Base-by-base conservation (phyloP, 805 yeast genomes). In the Metschnikowia noctiluminum region DNA sequence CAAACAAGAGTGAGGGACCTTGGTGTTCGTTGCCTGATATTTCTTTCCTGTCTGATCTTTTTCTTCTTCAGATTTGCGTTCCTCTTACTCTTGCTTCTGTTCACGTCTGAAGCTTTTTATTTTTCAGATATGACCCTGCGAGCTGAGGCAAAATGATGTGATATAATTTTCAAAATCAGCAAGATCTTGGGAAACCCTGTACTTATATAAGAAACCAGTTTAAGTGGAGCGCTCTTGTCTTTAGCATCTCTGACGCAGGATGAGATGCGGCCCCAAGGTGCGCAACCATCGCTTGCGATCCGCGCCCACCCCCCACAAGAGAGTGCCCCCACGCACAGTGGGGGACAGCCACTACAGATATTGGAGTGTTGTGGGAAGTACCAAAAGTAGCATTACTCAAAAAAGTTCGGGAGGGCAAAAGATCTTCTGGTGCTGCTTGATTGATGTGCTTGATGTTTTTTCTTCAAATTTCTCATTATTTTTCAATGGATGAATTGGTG, bases 261-360 rank as follows among this genome's bases (percentile, higher is more conserved):
- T 10, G 12, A 30, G 32, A 30, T 30, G 12, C 12, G 32, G 32
- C 32, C 10, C 11, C 5, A 5, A 21, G 21, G 21, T 21, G 21
- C 21, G 21, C 21, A 21, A 21, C 21, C 4, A 21, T 21, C 21
- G 21, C 21, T 10, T 31, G 34, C 34, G 34, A 13, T 13, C 13
- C 34, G 34, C 34, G 34, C 34, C 34, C 34, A 3, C 34, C 34
- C 34, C 34, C 34, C 34, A 31, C 34, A 31, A 11, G 11, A 31
- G 3, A 35, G 42, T 13, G 42, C 42, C 42, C 42, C 42, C 42
- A 39, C 42, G 34, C 32, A 6, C 15, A 27, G 28, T 28, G 42
- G 42, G 34, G 42, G 42, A 21, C 21, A 21, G 21, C 21, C 21
- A 2, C 4, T 4, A 21, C 21, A 21, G 4, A 21, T 21, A 21